Conservation (phyloP, 2,329 filamentous ascomycete species). For the Cadophora gregata region DNA sequence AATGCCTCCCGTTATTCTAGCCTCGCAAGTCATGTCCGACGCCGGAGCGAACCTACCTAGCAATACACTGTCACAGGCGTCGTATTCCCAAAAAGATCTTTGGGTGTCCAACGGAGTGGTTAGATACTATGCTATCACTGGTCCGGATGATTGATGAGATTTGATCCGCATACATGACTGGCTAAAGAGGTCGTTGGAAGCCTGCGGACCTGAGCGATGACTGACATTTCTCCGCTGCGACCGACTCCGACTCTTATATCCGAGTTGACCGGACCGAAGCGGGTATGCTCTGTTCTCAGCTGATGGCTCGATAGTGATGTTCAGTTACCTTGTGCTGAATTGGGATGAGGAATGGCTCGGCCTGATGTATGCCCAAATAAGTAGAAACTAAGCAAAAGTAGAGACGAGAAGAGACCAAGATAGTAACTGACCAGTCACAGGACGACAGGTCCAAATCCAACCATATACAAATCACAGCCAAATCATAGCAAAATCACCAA, state of each 20-base stretch:
- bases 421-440: too few species aligned
- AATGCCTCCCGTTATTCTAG: constrained; percentile 8
- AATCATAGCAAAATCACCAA: too few species aligned
- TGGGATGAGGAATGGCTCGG: too few species aligned
- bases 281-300: too few species aligned
- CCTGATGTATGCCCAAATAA: too few species aligned
- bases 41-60: not conserved
- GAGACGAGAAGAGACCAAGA: too few species aligned
- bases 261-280: not conserved
- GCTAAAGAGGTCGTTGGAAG: too few species aligned
- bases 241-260: not conserved
- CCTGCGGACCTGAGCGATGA: not conserved
- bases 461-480: not conserved
- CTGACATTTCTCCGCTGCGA: not conserved
- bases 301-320: too few species aligned
- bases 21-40: not conserved
- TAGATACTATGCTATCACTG: not conserved
- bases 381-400: too few species aligned
- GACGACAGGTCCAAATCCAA: too few species aligned
- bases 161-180: constrained; percentile 15
- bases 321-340: too few species aligned
- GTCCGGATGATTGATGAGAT: constrained; percentile 16
- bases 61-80: not conserved
- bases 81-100: not conserved
- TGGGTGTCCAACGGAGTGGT: not conserved